These are phyloP conservation scores for Cladophialophora yegresii DNA, from an alignment of 2,329 filamentous ascomycete genomes.

Conservation along the genomic window DNA sequence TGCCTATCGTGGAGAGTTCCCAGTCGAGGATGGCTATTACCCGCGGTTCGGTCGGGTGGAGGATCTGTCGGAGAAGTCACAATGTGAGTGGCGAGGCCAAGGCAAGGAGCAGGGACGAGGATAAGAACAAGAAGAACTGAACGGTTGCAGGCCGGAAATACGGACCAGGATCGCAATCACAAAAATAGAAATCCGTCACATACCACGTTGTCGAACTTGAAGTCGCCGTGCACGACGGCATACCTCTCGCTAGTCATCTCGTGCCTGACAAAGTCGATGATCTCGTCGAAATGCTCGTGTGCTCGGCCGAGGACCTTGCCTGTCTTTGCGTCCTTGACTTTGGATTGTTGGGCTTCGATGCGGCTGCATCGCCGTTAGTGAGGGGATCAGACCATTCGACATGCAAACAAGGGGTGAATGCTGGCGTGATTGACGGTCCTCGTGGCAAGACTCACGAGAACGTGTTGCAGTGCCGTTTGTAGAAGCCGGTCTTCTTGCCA, in stretches of 20 bases:
- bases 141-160: no score
- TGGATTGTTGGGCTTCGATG: slow-evolving; percentile 71
- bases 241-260: slow-evolving; percentile 69
- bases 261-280: slow-evolving; percentile 69
- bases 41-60: slow-evolving; percentile 73
- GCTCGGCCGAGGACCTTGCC: slow-evolving; percentile 68
- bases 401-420: no score
- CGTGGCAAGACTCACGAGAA: slow-evolving; percentile 54
- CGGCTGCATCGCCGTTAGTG: slow-evolving; percentile 35
- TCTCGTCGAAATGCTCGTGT: slow-evolving; percentile 62
- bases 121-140: not conserved
- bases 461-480: slow-evolving; percentile 74
- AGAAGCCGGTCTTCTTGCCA: slow-evolving; percentile 70
- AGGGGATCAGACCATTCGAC: no score
- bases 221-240: slow-evolving; percentile 79
- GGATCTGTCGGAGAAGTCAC: slow-evolving; percentile 46
- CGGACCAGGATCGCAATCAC: no score
- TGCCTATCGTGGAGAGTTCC: slow-evolving; percentile 89
- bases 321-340: slow-evolving; percentile 69
- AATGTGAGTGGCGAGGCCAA: not conserved
- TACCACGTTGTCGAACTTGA: slow-evolving; percentile 78
- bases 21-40: slow-evolving; percentile 87
- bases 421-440: not conserved
- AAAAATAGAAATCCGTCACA: not conserved
- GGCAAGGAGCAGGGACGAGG: no score